phyloP scores from a whole-genome alignment of 495 filamentous ascomycete genomes.

The Haplographium delicatum region DNA sequence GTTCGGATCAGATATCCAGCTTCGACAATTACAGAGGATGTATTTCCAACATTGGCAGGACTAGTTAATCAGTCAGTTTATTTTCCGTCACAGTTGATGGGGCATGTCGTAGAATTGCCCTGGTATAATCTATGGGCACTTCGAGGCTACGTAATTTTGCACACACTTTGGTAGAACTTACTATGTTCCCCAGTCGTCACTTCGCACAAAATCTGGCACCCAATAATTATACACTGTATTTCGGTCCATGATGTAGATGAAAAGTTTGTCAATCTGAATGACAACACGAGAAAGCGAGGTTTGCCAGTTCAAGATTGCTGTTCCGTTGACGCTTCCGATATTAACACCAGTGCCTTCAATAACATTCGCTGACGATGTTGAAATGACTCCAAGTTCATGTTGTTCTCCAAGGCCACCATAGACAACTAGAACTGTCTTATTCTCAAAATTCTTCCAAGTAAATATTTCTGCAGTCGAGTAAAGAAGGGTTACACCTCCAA shows the following conservation, averaged over 20 bases:
- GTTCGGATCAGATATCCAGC: conserved; percentile 72
- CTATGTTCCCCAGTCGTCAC: conserved; percentile 26
- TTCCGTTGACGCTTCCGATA: conserved; percentile 32
- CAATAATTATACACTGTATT: conserved; percentile 75
- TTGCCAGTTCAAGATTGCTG: conserved; percentile 54
- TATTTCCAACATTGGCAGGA: conserved; percentile 32
- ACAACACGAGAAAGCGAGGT: conserved; percentile 46
- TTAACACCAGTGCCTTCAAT: conserved; percentile 48
- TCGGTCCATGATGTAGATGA: conserved; percentile 57
- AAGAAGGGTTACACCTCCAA: conserved; percentile 57
- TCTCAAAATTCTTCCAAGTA: conserved; percentile 59
- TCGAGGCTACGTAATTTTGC: too few species aligned
- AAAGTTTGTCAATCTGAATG: conserved; percentile 49
- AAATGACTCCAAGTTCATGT: conserved; percentile 60
- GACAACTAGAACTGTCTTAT: conserved; percentile 57
- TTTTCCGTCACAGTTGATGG: too few species aligned
- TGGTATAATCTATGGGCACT: too few species aligned
- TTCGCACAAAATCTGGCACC: conserved; percentile 52
- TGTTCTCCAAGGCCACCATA: conserved; percentile 66
- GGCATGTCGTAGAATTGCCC: too few species aligned
- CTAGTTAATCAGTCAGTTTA: neutral
- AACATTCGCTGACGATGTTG: conserved; percentile 33
- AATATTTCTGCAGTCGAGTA: conserved; percentile 77
- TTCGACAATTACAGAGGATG: conserved; percentile 56
- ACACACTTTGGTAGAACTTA: too few species aligned